Base-by-base conservation (phyloP, 345 rosid genomes). In the Lepidium aucheri region DNA sequence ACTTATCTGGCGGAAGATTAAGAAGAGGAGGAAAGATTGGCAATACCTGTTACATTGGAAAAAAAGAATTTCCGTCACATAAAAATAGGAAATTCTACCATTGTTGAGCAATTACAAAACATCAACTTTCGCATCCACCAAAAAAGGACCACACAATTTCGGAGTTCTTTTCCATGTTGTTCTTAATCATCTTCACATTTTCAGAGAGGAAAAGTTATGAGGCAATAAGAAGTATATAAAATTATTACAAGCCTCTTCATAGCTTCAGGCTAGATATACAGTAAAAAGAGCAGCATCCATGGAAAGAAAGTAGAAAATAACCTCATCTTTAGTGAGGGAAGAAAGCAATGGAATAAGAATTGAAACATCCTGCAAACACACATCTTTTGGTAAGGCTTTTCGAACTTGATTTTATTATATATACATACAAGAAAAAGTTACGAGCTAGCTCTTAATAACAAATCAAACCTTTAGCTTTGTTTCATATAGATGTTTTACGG, bases 281-380 rank as follows among this genome's bases (percentile, higher is more conserved):
- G 17, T 64, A 13, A 15, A 56, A 71, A 30, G 26, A 55, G 60
- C 38, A 72, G 53, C 57, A 56, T 26, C 46, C 40, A 52, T 66
- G 72, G 40, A 61, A 57, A n/a, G 18, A 26, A 41, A 42, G 46
- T 17, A 72, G 60, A 69, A 67, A 65, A 63, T 63, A 41, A 94
- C 99, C 99, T 90, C 99, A 38, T 80, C 81, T 78, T 90, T 94
- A 40, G 99, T 81, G 53, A 94, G 88, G 55, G 96, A 94, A 73
- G 96, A 82, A 67, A 94, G 78, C 84, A 94, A 83, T 56, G 99
- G 99, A 77, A 94, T 88, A 51, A 94, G 90, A 67, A 94, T 84
- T 24, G 90, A 82, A 72, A 86, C 99, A 77, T 94, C 99, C 99
- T 94, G 86, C 82, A 83, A 64, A 59, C n/a, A 67, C 17, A 78